phyloP scores from a whole-genome alignment of 768 basidiomycete genomes.

The Lactifluus hygrophoroides region DNA sequence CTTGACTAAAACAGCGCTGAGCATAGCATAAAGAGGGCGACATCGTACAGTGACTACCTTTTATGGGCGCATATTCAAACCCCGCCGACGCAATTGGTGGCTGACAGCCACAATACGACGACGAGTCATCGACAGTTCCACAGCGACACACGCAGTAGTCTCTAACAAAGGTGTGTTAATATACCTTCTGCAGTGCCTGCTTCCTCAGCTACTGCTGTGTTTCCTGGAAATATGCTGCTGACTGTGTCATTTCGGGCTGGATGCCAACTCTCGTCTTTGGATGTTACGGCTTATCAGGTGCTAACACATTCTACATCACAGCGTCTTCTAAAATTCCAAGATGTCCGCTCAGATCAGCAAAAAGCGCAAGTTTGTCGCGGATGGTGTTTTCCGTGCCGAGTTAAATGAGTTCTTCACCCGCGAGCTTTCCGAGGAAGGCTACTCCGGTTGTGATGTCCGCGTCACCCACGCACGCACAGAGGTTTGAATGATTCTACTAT shows the following conservation, averaged over 20 bases:
- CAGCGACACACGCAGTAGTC: background rate
- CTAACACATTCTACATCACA: constrained; percentile 12
- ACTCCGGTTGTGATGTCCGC: constrained; percentile 99
- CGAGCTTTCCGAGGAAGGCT: constrained; percentile 98
- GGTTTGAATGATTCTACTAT: constrained; percentile 32
- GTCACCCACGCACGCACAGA: constrained; percentile 99
- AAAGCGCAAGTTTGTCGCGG: constrained; percentile 97
- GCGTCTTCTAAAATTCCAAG: constrained; percentile 27
- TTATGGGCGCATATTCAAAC: constrained; percentile 2
- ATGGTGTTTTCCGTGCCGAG: constrained; percentile 99
- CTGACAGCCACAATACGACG: background rate
- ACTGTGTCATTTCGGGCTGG: constrained; percentile 9
- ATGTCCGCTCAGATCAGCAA: constrained; percentile 92
- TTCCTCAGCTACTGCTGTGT: background rate
- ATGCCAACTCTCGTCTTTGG: constrained; percentile 4
- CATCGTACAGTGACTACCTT: too few species aligned
- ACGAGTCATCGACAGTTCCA: background rate
- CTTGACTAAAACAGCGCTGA: too few species aligned
- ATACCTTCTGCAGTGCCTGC: background rate
- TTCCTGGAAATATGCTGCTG: background rate
- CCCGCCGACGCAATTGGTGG: background rate
- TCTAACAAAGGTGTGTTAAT: constrained; percentile 10
- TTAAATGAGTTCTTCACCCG: constrained; percentile 98
- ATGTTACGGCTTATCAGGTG: constrained; percentile 2
- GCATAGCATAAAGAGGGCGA: too few species aligned